Conservation (phyloP, 2,329 filamentous ascomycete species). For the Arachnopeziza araneosa region DNA sequence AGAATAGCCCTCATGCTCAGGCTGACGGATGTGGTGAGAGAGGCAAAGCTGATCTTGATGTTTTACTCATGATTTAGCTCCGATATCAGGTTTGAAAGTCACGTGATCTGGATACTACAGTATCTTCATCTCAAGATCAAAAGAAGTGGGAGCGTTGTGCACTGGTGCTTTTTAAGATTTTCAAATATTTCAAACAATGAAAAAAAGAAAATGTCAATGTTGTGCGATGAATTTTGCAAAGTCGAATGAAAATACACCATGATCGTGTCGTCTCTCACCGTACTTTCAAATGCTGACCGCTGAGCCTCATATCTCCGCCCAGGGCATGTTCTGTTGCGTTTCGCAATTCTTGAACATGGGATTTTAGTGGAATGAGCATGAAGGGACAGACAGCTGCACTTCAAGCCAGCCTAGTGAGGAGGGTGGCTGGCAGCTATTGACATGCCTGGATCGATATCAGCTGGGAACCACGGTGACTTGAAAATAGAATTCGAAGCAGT, state of each 20-base stretch:
- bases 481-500: too few species aligned
- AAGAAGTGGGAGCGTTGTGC: too few species aligned
- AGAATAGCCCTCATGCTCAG: neutral
- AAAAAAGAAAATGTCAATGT: too few species aligned
- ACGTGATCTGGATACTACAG: neutral
- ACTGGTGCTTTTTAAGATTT: too few species aligned
- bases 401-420: neutral
- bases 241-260: too few species aligned
- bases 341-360: neutral
- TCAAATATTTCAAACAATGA: neutral
- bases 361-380: neutral
- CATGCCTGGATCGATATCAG: neutral
- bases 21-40: neutral
- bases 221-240: too few species aligned
- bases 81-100: neutral
- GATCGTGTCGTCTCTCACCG: too few species aligned
- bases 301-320: neutral
- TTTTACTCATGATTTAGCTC: neutral
- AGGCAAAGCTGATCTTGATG: neutral
- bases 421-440: neutral
- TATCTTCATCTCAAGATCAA: too few species aligned
- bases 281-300: neutral
- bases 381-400: neutral
- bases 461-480: neutral
- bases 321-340: neutral